Evolutionary conservation across 2,329 filamentous ascomycete species (phyloP), one percentile per base, ranked within the genome.

Genomic region (Nemania sp.): DNA sequence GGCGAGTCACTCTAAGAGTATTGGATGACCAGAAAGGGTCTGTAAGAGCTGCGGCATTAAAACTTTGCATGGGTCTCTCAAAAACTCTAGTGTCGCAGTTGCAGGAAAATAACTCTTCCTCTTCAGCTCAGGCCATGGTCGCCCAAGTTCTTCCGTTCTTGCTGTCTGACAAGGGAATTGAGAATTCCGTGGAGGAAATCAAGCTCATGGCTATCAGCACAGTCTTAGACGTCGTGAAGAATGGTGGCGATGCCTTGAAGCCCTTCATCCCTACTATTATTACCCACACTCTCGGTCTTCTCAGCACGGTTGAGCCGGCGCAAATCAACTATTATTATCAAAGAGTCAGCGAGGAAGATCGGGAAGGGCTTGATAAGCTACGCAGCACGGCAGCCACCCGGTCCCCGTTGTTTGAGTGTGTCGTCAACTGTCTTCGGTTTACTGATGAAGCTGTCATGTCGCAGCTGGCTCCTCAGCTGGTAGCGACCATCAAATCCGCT

Each of bases 1-100:
- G 95, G 89, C 85, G 84, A 11, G 86, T 90, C 29, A 90, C 92
- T 0, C 90, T 98, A 75, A 96, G 92, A 71, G 92, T 99, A 0
- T 81, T 98, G 5, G 95, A 99, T 74, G 95, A 99, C 74, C 96
- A 98, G 74, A 99, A 99, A 74, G 90, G 89, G 7, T 92, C 90
- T 1, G 95, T 99, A 4, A 85, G 95, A 53, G 82, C 84, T 37
- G 90, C 92, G 1, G 95, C 95, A 1, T 82, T 92, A 47, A 87
- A 88, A 61, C 82, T 99, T 4, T 96, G 93, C 69, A 88, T 93
- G 73, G 87, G 88, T 0, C 81, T 99, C 37, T 96, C 92, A 1
- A 92, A 91, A 54, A 90, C 91, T 15, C 83, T 98, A 13, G 91
- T 96, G 3, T 88, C 92, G 29, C 90, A 92, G 61, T 83, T 97